Base-by-base conservation (phyloP, 176 grass and related monocot genomes). In the Zizania latifolia region DNA sequence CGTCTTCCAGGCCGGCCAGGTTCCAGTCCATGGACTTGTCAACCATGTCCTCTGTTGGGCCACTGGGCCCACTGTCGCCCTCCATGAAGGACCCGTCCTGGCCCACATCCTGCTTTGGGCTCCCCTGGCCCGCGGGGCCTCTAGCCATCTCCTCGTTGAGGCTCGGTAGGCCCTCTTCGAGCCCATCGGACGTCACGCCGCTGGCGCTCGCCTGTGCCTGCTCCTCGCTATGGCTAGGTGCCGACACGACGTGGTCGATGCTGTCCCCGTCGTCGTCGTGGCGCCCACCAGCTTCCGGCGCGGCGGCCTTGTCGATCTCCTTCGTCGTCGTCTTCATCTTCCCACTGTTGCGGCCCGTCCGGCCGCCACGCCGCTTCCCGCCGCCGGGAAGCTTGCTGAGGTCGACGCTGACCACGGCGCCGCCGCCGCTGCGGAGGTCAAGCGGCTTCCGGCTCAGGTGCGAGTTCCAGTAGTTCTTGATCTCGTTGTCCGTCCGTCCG, bases 401-500 rank as follows among this genome's bases (percentile, higher is more conserved):
- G 61, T 90, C 78, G 48, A 86, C 69, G 27, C 55, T 1, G 53
- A 80, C 69, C 17, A 58, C 68, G n/a, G n/a, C n/a, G n/a, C n/a
- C n/a, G n/a, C n/a, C n/a, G n/a, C n/a, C n/a, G 56, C 10, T 4
- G 2, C 15, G 32, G 39, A 78, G 45, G 38, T 75, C 71, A 24
- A 16, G 8, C 11, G 51, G 24, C 51, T 63, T 41, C 64, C 71
- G 57, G 50, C 86, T 89, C 0, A 89, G 77, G 22, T 89, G 80
- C 68, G 86, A 88, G 86, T 88, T 88, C 86, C 86, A 88, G 68
- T 88, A 79, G 54, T 88, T 88, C 34, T 88, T 88, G 75, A 88
- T 88, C 75, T 88, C 80, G 69, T 88, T 88, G 41, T 88, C 80
- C 21, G 86, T 89, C 22, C 88, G 80, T 19, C 83, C 80, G 3